A percentile compares a stretch with the other conserved stretches of the same genome.
Conservation (phyloP, 2,329 filamentous ascomycete species). For the Macroventuria anomochaeta region DNA sequence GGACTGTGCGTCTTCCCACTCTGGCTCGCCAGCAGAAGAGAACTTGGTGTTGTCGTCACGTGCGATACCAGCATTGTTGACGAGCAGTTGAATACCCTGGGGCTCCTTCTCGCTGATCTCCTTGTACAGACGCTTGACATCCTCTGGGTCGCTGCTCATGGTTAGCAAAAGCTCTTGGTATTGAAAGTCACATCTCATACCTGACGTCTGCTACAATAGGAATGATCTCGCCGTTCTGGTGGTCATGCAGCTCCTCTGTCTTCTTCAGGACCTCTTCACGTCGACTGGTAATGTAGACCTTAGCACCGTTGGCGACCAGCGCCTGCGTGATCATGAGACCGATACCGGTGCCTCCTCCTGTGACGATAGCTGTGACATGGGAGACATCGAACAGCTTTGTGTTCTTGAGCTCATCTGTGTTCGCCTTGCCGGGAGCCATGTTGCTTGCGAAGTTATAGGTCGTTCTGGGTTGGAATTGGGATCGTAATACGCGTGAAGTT, state of each 20-base stretch:
- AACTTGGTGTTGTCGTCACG: slow-evolving; percentile 60
- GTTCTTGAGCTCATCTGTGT: slow-evolving; percentile 51
- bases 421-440: slow-evolving; percentile 45
- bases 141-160: slow-evolving; percentile 55
- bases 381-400: slow-evolving; percentile 55
- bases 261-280: slow-evolving; percentile 45
- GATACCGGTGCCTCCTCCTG: slow-evolving; percentile 56
- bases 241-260: slow-evolving; percentile 56
- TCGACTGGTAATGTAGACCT: slow-evolving; percentile 51
- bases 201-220: slow-evolving; percentile 41
- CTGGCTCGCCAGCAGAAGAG: slow-evolving; percentile 56
- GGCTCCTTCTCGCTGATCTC: slow-evolving; percentile 55
- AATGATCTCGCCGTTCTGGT: slow-evolving; percentile 56
- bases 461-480: slow-evolving; percentile 21
- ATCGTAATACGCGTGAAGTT: slow-evolving; percentile 13
- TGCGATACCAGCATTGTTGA: slow-evolving; percentile 63
- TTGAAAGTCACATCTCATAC: slow-evolving; percentile 20
- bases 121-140: slow-evolving; percentile 51
- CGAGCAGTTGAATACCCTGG: slow-evolving; percentile 61
- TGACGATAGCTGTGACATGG: slow-evolving; percentile 54
- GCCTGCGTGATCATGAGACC: slow-evolving; percentile 70
- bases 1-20: slow-evolving; percentile 55
- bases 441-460: slow-evolving; percentile 34
- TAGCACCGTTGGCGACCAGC: slow-evolving; percentile 67
- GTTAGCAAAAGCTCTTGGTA: background rate